These are phyloP conservation scores for Diatrype stigma DNA, from an alignment of 2,329 filamentous ascomycete genomes.

Conservation along the genomic window DNA sequence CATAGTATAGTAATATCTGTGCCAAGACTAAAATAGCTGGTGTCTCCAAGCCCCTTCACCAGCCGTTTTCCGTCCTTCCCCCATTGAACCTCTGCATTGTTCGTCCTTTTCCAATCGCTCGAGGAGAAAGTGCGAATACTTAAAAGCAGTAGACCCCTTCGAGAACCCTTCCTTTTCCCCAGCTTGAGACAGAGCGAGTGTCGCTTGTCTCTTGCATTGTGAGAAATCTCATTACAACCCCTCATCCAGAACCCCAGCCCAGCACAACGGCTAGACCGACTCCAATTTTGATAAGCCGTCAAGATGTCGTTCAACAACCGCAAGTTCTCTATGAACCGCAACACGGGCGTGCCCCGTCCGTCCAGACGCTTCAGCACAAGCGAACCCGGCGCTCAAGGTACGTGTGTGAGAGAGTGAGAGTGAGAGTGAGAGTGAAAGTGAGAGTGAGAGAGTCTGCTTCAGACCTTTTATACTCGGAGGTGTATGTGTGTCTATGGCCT, in stretches of 20 bases:
- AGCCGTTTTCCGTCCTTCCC: neutral
- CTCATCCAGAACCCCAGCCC: neutral
- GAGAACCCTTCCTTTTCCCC: too few relatives aligned
- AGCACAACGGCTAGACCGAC: too few relatives aligned
- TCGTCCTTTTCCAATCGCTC: neutral
- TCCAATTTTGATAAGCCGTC: conserved; percentile 11
- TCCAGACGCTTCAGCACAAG: conserved; percentile 54
- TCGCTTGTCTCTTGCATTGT: neutral
- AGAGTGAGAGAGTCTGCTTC: too few relatives aligned
- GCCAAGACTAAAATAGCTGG: neutral
- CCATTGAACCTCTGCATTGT: neutral
- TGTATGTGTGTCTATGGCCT: conserved; percentile 1
- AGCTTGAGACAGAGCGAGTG: neutral
- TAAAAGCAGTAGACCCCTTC: too few relatives aligned
- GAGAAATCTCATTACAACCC: neutral
- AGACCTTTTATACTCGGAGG: conserved; percentile 8
- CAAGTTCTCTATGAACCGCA: conserved; percentile 65
- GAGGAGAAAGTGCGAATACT: too few relatives aligned
- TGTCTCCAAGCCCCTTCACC: neutral
- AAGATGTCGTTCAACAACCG: conserved; percentile 52
- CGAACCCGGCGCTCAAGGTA: conserved; percentile 55
- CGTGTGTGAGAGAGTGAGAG: too few relatives aligned
- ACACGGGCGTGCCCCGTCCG: conserved; percentile 57
- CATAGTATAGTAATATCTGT: neutral
- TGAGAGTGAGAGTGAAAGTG: too few relatives aligned